phyloP scores from a whole-genome alignment of 257 asterid genomes.

The Anisodus acutangulus region DNA sequence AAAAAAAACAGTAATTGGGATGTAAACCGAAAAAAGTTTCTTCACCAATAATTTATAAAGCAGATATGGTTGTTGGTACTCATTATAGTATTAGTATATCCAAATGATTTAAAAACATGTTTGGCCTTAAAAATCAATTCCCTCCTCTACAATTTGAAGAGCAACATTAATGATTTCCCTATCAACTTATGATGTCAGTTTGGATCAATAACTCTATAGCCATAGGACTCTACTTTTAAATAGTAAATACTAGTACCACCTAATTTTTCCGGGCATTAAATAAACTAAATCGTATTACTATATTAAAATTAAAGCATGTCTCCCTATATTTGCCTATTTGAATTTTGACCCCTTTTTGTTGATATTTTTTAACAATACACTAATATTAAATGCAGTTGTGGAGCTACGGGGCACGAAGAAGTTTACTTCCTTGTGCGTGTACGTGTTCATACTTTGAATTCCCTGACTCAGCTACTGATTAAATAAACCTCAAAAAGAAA shows the following conservation, averaged over 20 bases:
- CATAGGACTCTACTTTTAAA: background rate
- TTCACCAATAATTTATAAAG: conserved; percentile 18
- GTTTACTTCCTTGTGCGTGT: background rate
- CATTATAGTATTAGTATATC: background rate
- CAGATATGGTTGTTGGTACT: conserved; percentile 23
- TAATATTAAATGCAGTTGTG: background rate
- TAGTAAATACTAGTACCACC: background rate
- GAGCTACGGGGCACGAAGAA: background rate
- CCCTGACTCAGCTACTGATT: too few species aligned
- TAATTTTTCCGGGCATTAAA: background rate
- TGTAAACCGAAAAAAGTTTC: background rate
- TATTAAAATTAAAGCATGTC: background rate
- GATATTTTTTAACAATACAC: background rate
- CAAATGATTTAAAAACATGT: background rate
- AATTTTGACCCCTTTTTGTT: background rate
- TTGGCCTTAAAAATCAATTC: background rate
- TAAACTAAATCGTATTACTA: background rate
- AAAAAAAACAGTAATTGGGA: background rate
- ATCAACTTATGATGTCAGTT: conserved; percentile 19
- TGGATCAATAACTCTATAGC: conserved; percentile 2
- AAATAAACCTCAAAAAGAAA: too few species aligned
- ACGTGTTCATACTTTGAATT: too few species aligned
- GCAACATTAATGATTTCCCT: background rate
- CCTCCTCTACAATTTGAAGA: conserved; percentile 12
- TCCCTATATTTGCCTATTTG: background rate